Evolutionary conservation across 257 asterid species (phyloP), one percentile per base, ranked within the genome.

Genomic region (Ballota nigra): DNA sequence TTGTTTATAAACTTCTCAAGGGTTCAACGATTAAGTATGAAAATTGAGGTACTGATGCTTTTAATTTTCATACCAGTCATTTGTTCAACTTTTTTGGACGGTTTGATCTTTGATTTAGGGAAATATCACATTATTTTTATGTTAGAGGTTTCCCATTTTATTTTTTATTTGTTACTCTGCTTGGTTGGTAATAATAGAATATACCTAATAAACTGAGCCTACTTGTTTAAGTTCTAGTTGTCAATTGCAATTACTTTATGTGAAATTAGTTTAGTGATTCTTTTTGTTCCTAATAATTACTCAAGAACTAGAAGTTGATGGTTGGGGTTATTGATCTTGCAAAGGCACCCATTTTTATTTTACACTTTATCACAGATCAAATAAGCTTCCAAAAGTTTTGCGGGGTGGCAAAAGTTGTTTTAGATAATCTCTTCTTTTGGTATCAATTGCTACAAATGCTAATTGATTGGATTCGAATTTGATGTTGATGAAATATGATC

Each of bases 201-300:
- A 58, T 52, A 69, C 71, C 45, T 43, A 28, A 28, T 47, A 24
- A 31, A 52, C 41, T 53, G 61, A 55, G 67, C 49, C 65, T 16
- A 9, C 36, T 74, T 65, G 38, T 24, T 24, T 24, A 57, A 26
- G 13, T 26, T 57, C 20, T 13, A 57, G 38, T 55, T 26, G 40
- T 53, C 13, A 53, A 22, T 36, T 40, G 22, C 4, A 47, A 47
- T n/a, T 47, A 47, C 55, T 47, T n/a, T n/a, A 47, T 47, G 55
- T 16, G 55, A n/a, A 47, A 47, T 47, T n/a, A 10, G 55, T n/a
- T 16, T 47, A 47, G 22, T 16, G 55, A n/a, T n/a, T 47, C 55
- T n/a, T n/a, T 13, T 3, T 20, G 60, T 20, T 19, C 60, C 60
- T 3, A 8, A 7, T 55, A 40, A 63, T n/a, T 12, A 16, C 20